phyloP scores from a whole-genome alignment of 805 yeast species.

The Schwanniomyces sp. region DNA sequence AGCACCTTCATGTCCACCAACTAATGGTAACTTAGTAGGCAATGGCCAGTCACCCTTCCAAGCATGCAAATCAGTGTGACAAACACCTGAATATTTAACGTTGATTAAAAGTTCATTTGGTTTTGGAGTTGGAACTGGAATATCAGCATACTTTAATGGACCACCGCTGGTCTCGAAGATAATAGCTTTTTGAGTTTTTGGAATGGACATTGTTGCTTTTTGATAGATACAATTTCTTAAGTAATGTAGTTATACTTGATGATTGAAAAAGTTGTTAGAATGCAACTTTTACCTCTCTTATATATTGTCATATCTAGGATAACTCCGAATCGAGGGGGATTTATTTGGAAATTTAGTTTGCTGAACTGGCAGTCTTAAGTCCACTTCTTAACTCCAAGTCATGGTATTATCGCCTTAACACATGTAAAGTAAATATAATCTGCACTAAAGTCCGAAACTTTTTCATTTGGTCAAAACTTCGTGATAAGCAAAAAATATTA shows the following conservation, averaged over 20 bases:
- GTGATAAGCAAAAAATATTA: too few relatives aligned
- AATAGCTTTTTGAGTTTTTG: constrained; percentile 38
- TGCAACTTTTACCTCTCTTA: too few relatives aligned
- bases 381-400: background rate
- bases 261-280: background rate
- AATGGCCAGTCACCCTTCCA: constrained; percentile 95
- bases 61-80: constrained; percentile 93
- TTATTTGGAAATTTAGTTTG: background rate
- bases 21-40: constrained; percentile 69
- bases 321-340: background rate
- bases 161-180: constrained; percentile 39
- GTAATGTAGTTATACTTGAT: background rate
- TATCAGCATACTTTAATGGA: constrained; percentile 51
- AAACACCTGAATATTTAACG: constrained; percentile 86
- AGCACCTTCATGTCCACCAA: constrained; percentile 91
- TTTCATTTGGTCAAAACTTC: too few relatives aligned
- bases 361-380: background rate
- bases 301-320: background rate
- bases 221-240: background rate
- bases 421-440: too few relatives aligned
- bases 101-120: constrained; percentile 77
- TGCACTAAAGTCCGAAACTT: background rate
- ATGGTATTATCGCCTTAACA: too few relatives aligned
- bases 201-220: constrained; percentile 16
- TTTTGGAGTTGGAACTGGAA: constrained; percentile 79